A percentile compares a stretch with the other conserved stretches of the same genome.
Conservation (phyloP, 2,329 filamentous ascomycete species). For the Trichothecium sympodiale region DNA sequence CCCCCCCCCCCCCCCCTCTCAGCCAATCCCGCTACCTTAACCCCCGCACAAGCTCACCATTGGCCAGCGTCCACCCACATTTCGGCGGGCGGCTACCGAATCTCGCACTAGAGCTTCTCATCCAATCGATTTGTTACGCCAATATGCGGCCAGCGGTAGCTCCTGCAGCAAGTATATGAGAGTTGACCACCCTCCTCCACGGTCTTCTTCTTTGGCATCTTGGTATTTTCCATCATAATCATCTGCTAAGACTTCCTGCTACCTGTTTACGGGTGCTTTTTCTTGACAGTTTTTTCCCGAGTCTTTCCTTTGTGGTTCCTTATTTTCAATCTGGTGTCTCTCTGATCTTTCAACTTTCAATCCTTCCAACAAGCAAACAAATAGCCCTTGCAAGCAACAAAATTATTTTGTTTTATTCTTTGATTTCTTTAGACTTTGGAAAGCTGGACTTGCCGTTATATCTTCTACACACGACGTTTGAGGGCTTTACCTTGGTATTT, state of each 20-base stretch:
- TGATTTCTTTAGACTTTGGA: conserved; percentile 1
- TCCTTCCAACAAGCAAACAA: conserved; percentile 1
- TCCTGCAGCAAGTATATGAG: conserved; percentile 1
- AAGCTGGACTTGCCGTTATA: background rate
- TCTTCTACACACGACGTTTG: background rate
- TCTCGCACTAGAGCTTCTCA: background rate
- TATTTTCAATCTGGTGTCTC: conserved; percentile 11
- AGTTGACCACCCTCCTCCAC: background rate
- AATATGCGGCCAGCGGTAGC: background rate
- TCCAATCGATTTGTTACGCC: background rate
- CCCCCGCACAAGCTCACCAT: too few species aligned
- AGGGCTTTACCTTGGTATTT: too few species aligned
- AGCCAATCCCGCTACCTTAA: too few species aligned
- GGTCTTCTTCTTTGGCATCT: background rate
- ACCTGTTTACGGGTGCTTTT: conserved; percentile 5
- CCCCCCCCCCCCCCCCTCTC: too few species aligned
- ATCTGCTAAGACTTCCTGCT: conserved; percentile 3
- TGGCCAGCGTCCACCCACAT: background rate
- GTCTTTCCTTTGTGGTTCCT: conserved; percentile 12
- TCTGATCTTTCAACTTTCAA: conserved; percentile 8
- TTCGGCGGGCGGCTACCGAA: background rate
- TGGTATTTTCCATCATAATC: background rate
- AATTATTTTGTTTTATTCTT: conserved; percentile 7
- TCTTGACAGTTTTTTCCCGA: conserved; percentile 9
- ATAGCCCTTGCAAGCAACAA: too few species aligned